Evolutionary conservation across 208 protist genomes (phyloP).

Genomic region (Leishmania turanica): DNA sequence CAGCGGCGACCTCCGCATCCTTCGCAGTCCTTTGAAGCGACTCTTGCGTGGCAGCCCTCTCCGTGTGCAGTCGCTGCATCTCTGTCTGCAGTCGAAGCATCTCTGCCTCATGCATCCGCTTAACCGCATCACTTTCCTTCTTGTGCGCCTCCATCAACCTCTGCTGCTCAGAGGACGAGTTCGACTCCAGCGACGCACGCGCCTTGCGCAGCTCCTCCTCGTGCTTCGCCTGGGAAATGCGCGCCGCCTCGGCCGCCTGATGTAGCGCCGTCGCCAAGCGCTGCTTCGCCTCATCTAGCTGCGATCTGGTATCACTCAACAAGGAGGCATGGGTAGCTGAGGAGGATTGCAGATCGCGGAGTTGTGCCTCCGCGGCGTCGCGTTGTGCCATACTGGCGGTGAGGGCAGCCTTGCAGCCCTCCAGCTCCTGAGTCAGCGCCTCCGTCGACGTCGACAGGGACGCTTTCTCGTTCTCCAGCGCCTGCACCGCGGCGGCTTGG

Average conservation of each 20-base stretch:
- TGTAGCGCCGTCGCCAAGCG: not conserved
- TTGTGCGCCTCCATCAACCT: conserved; percentile 25
- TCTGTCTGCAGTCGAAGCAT: conserved; percentile 22
- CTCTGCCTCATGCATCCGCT: conserved; percentile 23
- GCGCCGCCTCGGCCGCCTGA: conserved; percentile 5
- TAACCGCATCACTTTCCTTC: conserved; percentile 28
- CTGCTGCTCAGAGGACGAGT: conserved; percentile 19
- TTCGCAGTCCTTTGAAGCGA: conserved; percentile 1
- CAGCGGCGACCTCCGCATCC: not conserved
- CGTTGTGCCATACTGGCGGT: conserved; percentile 6
- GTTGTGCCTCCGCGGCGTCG: conserved; percentile 9
- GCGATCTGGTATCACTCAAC: conserved; percentile 5
- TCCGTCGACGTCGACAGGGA: conserved; percentile 9
- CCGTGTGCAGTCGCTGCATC: not conserved
- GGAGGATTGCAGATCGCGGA: conserved; percentile 4
- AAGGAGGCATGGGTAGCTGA: conserved; percentile 17
- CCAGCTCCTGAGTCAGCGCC: conserved; percentile 16
- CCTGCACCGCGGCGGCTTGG: conserved; percentile 12
- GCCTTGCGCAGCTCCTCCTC: conserved; percentile 19
- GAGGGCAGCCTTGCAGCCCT: conserved; percentile 16
- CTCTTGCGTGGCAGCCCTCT: conserved; percentile 14
- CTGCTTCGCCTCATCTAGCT: conserved; percentile 15
- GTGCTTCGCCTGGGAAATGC: conserved; percentile 13
- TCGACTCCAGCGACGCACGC: conserved; percentile 10
- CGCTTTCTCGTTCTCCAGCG: conserved; percentile 35